A percentile compares a stretch with the other conserved stretches of the same genome.
Evolutionary conservation across 139 green algal species (phyloP).

Genomic region (Diplosphaera chodatii): DNA sequence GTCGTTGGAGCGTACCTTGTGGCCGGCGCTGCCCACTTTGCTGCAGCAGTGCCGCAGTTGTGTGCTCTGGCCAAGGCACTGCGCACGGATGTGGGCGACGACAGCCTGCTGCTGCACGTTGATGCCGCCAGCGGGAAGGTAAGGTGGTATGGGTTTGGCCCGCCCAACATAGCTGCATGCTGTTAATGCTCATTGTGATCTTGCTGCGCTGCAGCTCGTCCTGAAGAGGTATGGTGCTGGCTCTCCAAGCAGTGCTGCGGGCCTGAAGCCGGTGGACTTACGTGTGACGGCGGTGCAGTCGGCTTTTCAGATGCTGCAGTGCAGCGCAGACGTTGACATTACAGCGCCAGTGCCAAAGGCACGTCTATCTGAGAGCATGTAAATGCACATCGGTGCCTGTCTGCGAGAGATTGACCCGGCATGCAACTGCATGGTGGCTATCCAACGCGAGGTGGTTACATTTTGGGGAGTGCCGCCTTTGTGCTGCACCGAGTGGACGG

Average conservation of each 20-base stretch:
- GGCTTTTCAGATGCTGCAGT: background rate
- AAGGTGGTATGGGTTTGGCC: too few relatives aligned
- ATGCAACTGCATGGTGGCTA: too few relatives aligned
- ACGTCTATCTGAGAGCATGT: too few relatives aligned
- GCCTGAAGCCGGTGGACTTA: conserved; percentile 23
- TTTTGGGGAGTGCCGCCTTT: too few relatives aligned
- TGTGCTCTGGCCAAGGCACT: background rate
- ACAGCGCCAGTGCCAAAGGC: background rate
- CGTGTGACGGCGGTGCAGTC: conserved; percentile 13
- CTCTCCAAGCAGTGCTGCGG: background rate
- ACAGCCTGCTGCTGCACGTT: conserved; percentile 34
- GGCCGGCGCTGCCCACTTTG: conserved; percentile 15
- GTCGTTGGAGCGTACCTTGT: conserved; percentile 48
- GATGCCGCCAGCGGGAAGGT: conserved; percentile 29
- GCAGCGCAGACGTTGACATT: background rate
- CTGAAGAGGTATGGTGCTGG: conserved; percentile 9
- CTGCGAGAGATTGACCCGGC: too few relatives aligned
- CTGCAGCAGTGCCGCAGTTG: conserved; percentile 15
- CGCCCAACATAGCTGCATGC: too few relatives aligned
- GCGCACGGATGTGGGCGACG: background rate
- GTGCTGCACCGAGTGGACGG: too few relatives aligned
- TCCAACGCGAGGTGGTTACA: too few relatives aligned
- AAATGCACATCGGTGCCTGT: too few relatives aligned
- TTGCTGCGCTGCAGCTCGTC: background rate
- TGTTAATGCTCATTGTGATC: too few relatives aligned